phyloP scores from a whole-genome alignment of 2,329 filamentous ascomycete genomes.

The Neofusicoccum cordaticola region DNA sequence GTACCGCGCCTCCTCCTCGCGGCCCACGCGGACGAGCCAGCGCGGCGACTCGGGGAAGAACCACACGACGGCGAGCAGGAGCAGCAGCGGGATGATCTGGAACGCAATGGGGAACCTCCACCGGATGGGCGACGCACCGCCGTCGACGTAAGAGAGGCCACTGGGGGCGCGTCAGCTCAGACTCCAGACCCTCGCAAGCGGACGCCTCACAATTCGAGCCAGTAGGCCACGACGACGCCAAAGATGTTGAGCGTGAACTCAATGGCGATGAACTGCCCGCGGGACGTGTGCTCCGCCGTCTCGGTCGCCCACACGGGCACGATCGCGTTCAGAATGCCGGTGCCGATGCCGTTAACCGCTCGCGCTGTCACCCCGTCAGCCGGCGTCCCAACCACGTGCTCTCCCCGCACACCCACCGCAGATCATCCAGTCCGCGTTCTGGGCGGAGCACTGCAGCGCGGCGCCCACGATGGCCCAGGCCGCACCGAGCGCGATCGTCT shows the following conservation, averaged over 20 bases:
- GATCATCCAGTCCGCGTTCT: conserved; percentile 69
- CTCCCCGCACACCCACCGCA: conserved; percentile 46
- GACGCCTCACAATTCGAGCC: conserved; percentile 35
- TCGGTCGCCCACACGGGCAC: conserved; percentile 71
- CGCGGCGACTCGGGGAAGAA: conserved; percentile 69
- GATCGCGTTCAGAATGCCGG: conserved; percentile 68
- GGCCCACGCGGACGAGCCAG: conserved; percentile 64
- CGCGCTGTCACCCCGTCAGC: conserved; percentile 42
- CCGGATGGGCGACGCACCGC: conserved; percentile 56
- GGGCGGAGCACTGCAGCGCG: conserved; percentile 61
- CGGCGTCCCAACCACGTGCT: too few relatives aligned
- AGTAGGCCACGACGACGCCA: conserved; percentile 63
- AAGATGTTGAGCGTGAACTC: conserved; percentile 74
- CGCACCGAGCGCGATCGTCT: conserved; percentile 28
- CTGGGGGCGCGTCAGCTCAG: not conserved
- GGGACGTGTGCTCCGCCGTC: conserved; percentile 63
- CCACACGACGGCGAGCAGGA: conserved; percentile 57
- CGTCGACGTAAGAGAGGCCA: conserved; percentile 60
- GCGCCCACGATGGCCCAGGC: conserved; percentile 49
- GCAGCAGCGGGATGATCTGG: conserved; percentile 63
- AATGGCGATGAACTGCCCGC: conserved; percentile 67
- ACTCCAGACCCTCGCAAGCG: not conserved
- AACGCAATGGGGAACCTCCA: conserved; percentile 71
- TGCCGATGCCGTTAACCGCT: conserved; percentile 63
- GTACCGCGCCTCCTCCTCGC: conserved; percentile 65